These are phyloP conservation scores for Aspergillus arachidicola DNA, from an alignment of 2,329 filamentous ascomycete species.

Conservation along the genomic window DNA sequence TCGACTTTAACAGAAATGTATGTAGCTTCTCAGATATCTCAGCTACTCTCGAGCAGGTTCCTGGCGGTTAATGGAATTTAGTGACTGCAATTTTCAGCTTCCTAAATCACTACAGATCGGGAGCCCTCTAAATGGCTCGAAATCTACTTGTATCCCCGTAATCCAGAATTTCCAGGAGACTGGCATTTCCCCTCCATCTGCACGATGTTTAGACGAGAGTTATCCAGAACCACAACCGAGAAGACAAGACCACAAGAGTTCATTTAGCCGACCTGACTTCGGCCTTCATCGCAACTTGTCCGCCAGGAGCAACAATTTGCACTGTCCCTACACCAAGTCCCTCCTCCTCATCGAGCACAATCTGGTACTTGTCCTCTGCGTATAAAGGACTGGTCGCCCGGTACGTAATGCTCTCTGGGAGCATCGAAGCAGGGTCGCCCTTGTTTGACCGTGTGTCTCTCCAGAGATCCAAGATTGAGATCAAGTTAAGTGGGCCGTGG, in stretches of 20 bases:
- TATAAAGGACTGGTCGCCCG: conserved; percentile 55
- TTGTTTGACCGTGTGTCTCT: conserved; percentile 36
- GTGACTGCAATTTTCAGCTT: background rate
- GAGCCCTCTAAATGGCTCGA: background rate
- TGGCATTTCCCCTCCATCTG: background rate
- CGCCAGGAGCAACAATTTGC: conserved; percentile 36
- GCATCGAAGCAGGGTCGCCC: conserved; percentile 24
- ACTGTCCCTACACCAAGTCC: conserved; percentile 32
- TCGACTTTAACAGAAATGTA: conserved; percentile 10
- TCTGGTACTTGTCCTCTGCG: conserved; percentile 51
- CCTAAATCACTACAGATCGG: background rate
- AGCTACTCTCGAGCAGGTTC: background rate
- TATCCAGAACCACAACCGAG: background rate
- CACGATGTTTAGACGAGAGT: background rate
- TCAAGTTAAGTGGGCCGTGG: conserved; percentile 48
- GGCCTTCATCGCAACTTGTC: conserved; percentile 42
- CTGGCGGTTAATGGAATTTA: background rate
- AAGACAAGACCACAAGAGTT: background rate
- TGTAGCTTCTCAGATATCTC: conserved; percentile 1
- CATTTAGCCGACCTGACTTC: conserved; percentile 28
- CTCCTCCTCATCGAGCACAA: conserved; percentile 43
- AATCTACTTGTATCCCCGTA: background rate
- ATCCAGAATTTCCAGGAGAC: background rate
- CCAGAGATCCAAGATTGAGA: conserved; percentile 49
- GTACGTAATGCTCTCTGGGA: conserved; percentile 50